These are phyloP conservation scores for Lyophyllum decastes DNA, from an alignment of 768 basidiomycete species.

Conservation along the genomic window DNA sequence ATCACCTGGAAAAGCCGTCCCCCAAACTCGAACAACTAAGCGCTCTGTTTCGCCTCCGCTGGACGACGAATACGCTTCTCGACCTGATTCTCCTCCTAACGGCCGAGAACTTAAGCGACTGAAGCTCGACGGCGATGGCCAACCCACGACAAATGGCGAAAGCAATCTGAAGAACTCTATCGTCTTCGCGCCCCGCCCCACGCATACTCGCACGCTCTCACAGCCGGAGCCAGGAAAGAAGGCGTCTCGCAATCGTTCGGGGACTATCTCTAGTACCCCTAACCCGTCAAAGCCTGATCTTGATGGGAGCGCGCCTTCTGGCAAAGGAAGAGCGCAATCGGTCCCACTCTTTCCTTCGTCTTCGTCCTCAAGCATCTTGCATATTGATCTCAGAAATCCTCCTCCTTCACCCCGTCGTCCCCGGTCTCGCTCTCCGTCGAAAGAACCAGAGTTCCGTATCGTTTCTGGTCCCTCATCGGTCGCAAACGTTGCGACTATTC, in stretches of 20 bases:
- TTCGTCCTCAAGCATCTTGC: slow-evolving; percentile 24
- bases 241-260: slow-evolving; percentile 25
- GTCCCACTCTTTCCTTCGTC: slow-evolving; percentile 42
- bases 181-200: slow-evolving; percentile 13
- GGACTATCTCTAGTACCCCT: slow-evolving; percentile 21
- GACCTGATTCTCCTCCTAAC: slow-evolving; percentile 25
- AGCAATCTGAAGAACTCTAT: slow-evolving; percentile 13
- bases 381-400: slow-evolving; percentile 45
- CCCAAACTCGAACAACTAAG: slow-evolving; percentile 27
- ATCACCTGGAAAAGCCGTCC: slow-evolving; percentile 37
- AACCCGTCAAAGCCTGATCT: slow-evolving; percentile 21
- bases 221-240: slow-evolving; percentile 29
- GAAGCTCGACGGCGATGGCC: slow-evolving; percentile 28
- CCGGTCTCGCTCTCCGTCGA: slow-evolving; percentile 46
- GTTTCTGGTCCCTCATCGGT: slow-evolving; percentile 17
- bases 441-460: slow-evolving; percentile 34
- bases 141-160: slow-evolving; percentile 10
- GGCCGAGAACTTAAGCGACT: slow-evolving; percentile 37
- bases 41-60: slow-evolving; percentile 42
- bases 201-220: slow-evolving; percentile 36
- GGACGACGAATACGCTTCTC: slow-evolving; percentile 27
- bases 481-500: slow-evolving; percentile 17
- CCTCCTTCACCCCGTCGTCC: slow-evolving; percentile 40
- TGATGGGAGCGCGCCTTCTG: slow-evolving; percentile 13
- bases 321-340: slow-evolving; percentile 43